Percentiles rank a stretch among this genome's conserved stretches.
Evolutionary conservation across 768 basidiomycete genomes (phyloP).

Genomic region (Butyriboletus loyo): DNA sequence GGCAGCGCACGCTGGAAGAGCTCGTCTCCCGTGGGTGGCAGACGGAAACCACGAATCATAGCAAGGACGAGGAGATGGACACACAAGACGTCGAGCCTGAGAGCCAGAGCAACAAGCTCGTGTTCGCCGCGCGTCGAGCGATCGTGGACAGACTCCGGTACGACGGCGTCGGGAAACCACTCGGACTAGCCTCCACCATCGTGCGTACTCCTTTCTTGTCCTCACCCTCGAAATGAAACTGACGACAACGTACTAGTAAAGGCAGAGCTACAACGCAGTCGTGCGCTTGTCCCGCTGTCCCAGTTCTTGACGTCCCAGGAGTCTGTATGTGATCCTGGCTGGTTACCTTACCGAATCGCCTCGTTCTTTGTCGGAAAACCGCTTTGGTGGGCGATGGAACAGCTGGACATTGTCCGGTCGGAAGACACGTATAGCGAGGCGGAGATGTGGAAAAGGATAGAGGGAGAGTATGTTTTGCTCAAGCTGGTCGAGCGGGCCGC

Average conservation of each 20-base stretch:
- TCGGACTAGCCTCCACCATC: conserved; percentile 66
- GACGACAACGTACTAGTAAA: conserved; percentile 49
- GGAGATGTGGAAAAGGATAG: conserved; percentile 52
- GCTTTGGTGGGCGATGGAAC: conserved; percentile 84
- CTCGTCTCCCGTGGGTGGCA: conserved; percentile 61
- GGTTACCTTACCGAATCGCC: conserved; percentile 67
- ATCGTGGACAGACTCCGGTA: conserved; percentile 60
- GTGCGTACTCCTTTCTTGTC: conserved; percentile 47
- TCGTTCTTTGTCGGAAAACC: conserved; percentile 73
- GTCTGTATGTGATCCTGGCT: conserved; percentile 68
- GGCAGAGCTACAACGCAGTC: conserved; percentile 57
- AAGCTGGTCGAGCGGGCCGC: conserved; percentile 65
- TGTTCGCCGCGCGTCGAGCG: conserved; percentile 52
- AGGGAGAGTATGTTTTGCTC: conserved; percentile 73
- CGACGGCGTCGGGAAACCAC: conserved; percentile 72
- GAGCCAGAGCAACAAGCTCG: conserved; percentile 46
- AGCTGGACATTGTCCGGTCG: conserved; percentile 62
- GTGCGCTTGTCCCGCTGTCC: conserved; percentile 44
- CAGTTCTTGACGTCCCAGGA: conserved; percentile 54
- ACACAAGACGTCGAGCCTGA: conserved; percentile 6
- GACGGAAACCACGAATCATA: conserved; percentile 13
- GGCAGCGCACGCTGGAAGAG: conserved; percentile 65
- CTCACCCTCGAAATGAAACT: conserved; percentile 10
- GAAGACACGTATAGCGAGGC: conserved; percentile 51
- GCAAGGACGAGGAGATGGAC: conserved; percentile 10